Percentiles rank a stretch among this genome's conserved stretches.
Conservation (phyloP, 2,329 filamentous ascomycete species). For the Fusarium beomiforme region DNA sequence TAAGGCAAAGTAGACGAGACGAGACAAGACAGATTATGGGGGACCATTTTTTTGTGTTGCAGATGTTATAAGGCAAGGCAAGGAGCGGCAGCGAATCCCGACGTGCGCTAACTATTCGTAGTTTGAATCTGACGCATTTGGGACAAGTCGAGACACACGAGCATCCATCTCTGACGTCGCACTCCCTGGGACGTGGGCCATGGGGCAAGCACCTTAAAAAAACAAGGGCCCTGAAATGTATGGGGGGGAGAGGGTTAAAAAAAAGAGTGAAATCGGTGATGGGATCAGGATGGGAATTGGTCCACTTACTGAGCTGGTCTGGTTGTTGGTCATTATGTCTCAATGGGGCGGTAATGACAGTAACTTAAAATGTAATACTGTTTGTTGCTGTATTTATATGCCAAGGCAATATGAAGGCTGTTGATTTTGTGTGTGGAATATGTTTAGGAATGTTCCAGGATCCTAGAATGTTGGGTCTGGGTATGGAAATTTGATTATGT, state of each 20-base stretch:
- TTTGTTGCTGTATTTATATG: not conserved
- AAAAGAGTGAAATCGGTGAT: not conserved
- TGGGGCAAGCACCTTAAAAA: conserved; percentile 12
- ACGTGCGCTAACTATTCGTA: conserved; percentile 40
- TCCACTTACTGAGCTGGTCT: conserved; percentile 4
- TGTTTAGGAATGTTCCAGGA: conserved; percentile 42
- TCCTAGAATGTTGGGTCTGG: conserved; percentile 24
- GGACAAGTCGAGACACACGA: conserved; percentile 49
- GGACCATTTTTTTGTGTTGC: conserved; percentile 34
- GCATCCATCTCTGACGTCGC: conserved; percentile 49
- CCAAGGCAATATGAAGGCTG: not conserved
- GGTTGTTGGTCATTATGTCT: not conserved
- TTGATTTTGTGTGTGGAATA: conserved; percentile 33
- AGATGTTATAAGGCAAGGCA: conserved; percentile 14
- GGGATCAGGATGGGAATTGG: not conserved
- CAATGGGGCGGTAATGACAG: not conserved
- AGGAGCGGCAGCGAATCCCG: conserved; percentile 38
- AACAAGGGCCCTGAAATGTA: not conserved
- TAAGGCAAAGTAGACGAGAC: not conserved
- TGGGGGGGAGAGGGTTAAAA: not conserved
- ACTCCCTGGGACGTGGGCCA: conserved; percentile 32
- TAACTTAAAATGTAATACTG: not conserved
- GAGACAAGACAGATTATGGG: conserved; percentile 3
- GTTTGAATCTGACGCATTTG: conserved; percentile 43
- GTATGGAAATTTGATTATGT: conserved; percentile 29